Percentiles rank a stretch among this genome's conserved stretches.
Conservation (phyloP, 139 green algal genomes). For the Chlamydomonas sphaeroides region DNA sequence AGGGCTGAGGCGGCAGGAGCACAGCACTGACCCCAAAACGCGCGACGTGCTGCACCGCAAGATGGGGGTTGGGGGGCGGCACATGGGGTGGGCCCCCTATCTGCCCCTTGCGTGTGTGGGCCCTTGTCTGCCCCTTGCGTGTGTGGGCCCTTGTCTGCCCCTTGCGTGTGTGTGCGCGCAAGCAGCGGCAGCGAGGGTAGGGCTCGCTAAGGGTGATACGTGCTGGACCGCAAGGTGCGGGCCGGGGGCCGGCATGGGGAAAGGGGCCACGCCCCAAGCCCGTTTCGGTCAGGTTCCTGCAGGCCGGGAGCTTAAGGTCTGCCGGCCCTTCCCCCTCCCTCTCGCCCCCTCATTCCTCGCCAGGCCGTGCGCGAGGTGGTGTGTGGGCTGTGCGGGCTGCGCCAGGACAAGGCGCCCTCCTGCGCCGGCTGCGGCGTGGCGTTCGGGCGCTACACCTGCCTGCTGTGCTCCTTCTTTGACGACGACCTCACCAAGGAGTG, state of each 20-base stretch:
- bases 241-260: no score
- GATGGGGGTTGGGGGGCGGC: no score
- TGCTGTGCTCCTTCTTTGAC: conserved; percentile 81
- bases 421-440: conserved; percentile 80
- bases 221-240: conserved; percentile 76
- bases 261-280: no score
- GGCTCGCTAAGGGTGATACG: no score
- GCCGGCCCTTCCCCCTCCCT: not conserved
- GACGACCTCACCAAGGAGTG: conserved; percentile 87
- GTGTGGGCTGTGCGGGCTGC: conserved; percentile 77
- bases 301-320: not conserved
- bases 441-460: conserved; percentile 78
- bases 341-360: not conserved
- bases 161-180: no score
- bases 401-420: conserved; percentile 68
- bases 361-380: conserved; percentile 76
- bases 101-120: no score
- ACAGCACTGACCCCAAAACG: conserved; percentile 73
- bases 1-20: no score
- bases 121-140: no score
- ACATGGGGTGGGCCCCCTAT: no score
- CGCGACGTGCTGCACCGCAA: conserved; percentile 84
- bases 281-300: no score
- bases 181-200: no score
- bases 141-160: no score